Evolutionary conservation across 768 basidiomycete species (phyloP).

Genomic region (Russula foetens): DNA sequence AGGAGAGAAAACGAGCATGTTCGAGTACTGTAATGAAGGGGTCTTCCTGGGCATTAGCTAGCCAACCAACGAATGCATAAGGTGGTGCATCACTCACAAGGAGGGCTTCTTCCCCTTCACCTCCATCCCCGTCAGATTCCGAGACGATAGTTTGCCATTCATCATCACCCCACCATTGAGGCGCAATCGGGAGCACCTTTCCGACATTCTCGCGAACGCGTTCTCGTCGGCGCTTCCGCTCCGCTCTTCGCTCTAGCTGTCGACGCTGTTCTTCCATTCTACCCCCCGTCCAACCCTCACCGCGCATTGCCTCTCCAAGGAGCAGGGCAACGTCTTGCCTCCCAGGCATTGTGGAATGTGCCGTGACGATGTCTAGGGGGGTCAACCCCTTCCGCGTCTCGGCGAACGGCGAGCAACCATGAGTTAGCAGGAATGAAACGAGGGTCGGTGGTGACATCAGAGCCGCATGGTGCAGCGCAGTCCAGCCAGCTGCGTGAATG

Average conservation of each 20-base stretch:
- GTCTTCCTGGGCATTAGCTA: slow-evolving; percentile 38
- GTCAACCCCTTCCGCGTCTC: slow-evolving; percentile 73
- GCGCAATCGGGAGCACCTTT: slow-evolving; percentile 45
- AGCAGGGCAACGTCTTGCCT: slow-evolving; percentile 82
- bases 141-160: slow-evolving; percentile 25
- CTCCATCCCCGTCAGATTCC: slow-evolving; percentile 37
- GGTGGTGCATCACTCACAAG: slow-evolving; percentile 32
- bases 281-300: slow-evolving; percentile 74
- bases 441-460: slow-evolving; percentile 84
- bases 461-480: slow-evolving; percentile 87
- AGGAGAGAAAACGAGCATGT: slow-evolving; percentile 93
- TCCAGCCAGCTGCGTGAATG: slow-evolving; percentile 73
- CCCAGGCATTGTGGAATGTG: slow-evolving; percentile 71
- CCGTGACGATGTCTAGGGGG: slow-evolving; percentile 84
- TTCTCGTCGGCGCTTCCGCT: slow-evolving; percentile 44
- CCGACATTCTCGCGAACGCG: slow-evolving; percentile 52
- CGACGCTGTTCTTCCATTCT: slow-evolving; percentile 64
- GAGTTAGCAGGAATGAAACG: slow-evolving; percentile 86
- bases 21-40: slow-evolving; percentile 63
- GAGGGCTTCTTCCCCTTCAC: slow-evolving; percentile 42
- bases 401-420: slow-evolving; percentile 78
- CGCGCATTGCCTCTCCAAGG: slow-evolving; percentile 82
- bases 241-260: slow-evolving; percentile 47
- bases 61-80: not conserved
- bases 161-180: slow-evolving; percentile 58